A percentile compares a stretch with the other conserved stretches of the same genome.
Evolutionary conservation across 225 moss, liverwort and hornwort species (phyloP).

Genomic region (Lunularia cruciata): DNA sequence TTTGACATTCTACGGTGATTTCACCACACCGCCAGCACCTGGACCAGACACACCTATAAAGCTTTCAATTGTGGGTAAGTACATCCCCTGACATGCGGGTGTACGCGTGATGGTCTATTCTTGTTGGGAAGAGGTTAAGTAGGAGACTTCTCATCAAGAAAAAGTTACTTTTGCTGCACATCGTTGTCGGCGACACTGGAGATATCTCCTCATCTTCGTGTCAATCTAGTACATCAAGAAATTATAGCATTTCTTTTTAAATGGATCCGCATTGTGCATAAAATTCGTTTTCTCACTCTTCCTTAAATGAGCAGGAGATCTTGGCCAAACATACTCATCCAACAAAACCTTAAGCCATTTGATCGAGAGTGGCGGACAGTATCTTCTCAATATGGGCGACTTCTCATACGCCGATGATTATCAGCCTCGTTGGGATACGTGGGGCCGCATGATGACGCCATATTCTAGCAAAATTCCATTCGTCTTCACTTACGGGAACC

Average conservation of each 20-base stretch:
- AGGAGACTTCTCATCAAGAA: too few relatives aligned
- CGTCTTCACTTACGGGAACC: slow-evolving; percentile 53
- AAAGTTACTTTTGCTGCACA: too few relatives aligned
- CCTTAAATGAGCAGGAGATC: slow-evolving; percentile 36
- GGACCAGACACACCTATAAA: slow-evolving; percentile 44
- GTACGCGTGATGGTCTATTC: too few relatives aligned
- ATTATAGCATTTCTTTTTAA: too few relatives aligned
- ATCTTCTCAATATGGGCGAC: slow-evolving; percentile 49
- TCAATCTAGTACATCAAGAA: too few relatives aligned
- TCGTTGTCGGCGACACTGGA: too few relatives aligned
- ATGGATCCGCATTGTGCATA: too few relatives aligned
- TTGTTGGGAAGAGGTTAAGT: too few relatives aligned
- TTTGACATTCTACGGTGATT: slow-evolving; percentile 46
- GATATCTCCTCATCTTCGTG: too few relatives aligned
- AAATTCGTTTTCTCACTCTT: too few relatives aligned
- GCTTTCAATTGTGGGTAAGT: slow-evolving; percentile 48
- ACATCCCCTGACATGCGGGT: neutral
- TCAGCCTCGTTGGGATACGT: slow-evolving; percentile 56
- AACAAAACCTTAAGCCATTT: slow-evolving; percentile 45
- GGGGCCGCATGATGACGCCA: slow-evolving; percentile 52
- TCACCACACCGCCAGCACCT: slow-evolving; percentile 51
- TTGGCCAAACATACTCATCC: slow-evolving; percentile 54
- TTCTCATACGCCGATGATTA: slow-evolving; percentile 50
- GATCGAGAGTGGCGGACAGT: slow-evolving; percentile 44
- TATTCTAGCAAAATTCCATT: slow-evolving; percentile 45